These are phyloP conservation scores for Fomitopsis pulvina DNA, from an alignment of 768 basidiomycete species.

Conservation along the genomic window DNA sequence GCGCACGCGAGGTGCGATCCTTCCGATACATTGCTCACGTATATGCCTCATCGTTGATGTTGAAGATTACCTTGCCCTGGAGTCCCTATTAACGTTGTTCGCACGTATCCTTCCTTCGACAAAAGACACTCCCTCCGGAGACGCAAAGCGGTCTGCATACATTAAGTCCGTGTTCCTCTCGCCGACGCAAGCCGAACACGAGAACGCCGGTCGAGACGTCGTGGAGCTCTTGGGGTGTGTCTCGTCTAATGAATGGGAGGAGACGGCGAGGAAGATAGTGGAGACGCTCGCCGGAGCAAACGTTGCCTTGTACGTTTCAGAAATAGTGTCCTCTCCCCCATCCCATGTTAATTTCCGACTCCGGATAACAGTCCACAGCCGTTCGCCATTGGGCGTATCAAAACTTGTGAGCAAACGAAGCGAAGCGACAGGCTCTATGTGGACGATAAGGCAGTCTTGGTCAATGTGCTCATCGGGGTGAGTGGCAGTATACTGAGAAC, in stretches of 20 bases:
- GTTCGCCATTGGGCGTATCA: conserved; percentile 38
- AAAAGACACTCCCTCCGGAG: conserved; percentile 28
- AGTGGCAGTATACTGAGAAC: no score
- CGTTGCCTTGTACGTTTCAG: conserved; percentile 39
- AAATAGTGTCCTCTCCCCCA: neutral
- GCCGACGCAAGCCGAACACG: conserved; percentile 26
- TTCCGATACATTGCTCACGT: neutral
- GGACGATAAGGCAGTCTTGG: conserved; percentile 45
- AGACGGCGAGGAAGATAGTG: conserved; percentile 40
- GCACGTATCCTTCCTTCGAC: conserved; percentile 47
- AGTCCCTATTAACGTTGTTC: conserved; percentile 50
- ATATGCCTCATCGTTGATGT: neutral
- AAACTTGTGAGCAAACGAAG: conserved; percentile 30
- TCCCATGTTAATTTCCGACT: neutral
- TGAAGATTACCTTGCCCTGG: conserved; percentile 50
- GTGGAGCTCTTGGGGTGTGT: conserved; percentile 35
- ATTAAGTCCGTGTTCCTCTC: conserved; percentile 42
- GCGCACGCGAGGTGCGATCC: conserved; percentile 41
- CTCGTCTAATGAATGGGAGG: conserved; percentile 44
- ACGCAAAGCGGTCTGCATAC: conserved; percentile 35
- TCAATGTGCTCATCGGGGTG: conserved; percentile 35
- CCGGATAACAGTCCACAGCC: conserved; percentile 54
- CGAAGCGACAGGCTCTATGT: conserved; percentile 42
- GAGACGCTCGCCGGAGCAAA: conserved; percentile 40
- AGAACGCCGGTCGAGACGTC: conserved; percentile 32